Evolutionary conservation across 192 early-diverging fungal species (phyloP).

Genomic region (Lunasporangiospora selenospora): DNA sequence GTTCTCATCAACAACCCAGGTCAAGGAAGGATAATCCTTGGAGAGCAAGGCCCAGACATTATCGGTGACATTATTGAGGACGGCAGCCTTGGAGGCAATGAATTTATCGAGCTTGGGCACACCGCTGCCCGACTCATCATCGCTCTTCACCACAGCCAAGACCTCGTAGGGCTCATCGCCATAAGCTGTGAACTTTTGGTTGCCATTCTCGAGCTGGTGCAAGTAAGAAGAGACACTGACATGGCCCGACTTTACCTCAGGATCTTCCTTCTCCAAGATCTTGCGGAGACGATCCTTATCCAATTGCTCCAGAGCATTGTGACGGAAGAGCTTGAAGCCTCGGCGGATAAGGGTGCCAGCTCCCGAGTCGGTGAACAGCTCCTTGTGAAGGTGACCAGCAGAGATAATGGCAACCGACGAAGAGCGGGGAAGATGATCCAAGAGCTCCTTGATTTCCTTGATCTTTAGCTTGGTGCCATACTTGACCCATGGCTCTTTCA

Average conservation of each 20-base stretch:
- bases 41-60: slow-evolving; percentile 92
- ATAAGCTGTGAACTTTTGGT: slow-evolving; percentile 76
- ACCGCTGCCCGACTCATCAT: slow-evolving; percentile 43
- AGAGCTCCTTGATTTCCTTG: slow-evolving; percentile 94
- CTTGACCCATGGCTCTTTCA: slow-evolving; percentile 96
- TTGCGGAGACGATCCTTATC: slow-evolving; percentile 85
- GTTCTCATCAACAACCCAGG: slow-evolving; percentile 83
- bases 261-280: slow-evolving; percentile 80
- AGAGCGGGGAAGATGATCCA: slow-evolving; percentile 94
- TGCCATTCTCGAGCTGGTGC: slow-evolving; percentile 62
- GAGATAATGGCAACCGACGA: slow-evolving; percentile 99
- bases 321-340: slow-evolving; percentile 87
- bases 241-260: slow-evolving; percentile 68
- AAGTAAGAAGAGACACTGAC: slow-evolving; percentile 78
- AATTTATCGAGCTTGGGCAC: slow-evolving; percentile 90
- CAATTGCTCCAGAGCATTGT: slow-evolving; percentile 66
- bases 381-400: slow-evolving; percentile 98
- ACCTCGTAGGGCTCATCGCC: slow-evolving; percentile 96
- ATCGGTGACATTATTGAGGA: slow-evolving; percentile 95
- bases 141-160: slow-evolving; percentile 79
- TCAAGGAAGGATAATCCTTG: slow-evolving; percentile 82
- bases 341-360: slow-evolving; percentile 97
- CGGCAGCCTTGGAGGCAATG: slow-evolving; percentile 82
- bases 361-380: slow-evolving; percentile 98
- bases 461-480: slow-evolving; percentile 99